Conservation (phyloP, 306 rosid genomes). For the Ceratonia siliqua region DNA sequence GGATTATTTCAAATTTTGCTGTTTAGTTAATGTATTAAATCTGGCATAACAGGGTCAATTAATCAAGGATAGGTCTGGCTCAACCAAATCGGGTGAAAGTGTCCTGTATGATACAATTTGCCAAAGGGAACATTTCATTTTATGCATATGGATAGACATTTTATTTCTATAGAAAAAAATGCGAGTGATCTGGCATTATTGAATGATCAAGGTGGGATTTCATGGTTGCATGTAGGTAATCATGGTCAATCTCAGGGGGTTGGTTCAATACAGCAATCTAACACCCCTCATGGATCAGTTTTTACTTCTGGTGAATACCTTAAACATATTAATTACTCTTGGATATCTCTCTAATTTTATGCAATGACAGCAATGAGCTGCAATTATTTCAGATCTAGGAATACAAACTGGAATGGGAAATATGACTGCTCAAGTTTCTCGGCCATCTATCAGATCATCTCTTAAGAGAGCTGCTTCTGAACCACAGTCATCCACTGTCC, state of each 20-base stretch:
- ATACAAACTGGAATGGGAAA: slow-evolving; percentile 25
- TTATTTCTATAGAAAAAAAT: background rate
- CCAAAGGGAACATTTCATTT: slow-evolving; percentile 18
- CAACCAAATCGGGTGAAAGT: background rate
- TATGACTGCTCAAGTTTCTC: slow-evolving; percentile 27
- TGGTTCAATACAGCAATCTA: slow-evolving; percentile 34
- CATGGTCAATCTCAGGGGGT: slow-evolving; percentile 30
- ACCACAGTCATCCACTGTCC: slow-evolving; percentile 24
- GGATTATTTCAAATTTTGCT: background rate
- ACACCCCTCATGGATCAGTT: slow-evolving; percentile 10
- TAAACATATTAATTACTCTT: slow-evolving; percentile 11
- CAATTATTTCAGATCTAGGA: slow-evolving; percentile 26
- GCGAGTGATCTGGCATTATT: background rate
- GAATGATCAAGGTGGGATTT: slow-evolving; percentile 15
- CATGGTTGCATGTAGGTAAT: slow-evolving; percentile 25
- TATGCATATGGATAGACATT: background rate
- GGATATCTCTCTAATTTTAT: background rate
- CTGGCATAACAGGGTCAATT: background rate
- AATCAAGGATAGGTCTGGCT: background rate
- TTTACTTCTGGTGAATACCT: slow-evolving; percentile 29
- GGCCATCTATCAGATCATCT: slow-evolving; percentile 27
- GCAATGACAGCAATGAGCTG: slow-evolving; percentile 9
- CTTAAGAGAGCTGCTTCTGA: slow-evolving; percentile 40
- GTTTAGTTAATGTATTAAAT: slow-evolving; percentile 2
- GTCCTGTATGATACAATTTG: background rate